A percentile compares a stretch with the other conserved stretches of the same genome.
These are phyloP conservation scores for Piedraia hortae DNA, from an alignment of 2,329 filamentous ascomycete genomes.

Conservation along the genomic window DNA sequence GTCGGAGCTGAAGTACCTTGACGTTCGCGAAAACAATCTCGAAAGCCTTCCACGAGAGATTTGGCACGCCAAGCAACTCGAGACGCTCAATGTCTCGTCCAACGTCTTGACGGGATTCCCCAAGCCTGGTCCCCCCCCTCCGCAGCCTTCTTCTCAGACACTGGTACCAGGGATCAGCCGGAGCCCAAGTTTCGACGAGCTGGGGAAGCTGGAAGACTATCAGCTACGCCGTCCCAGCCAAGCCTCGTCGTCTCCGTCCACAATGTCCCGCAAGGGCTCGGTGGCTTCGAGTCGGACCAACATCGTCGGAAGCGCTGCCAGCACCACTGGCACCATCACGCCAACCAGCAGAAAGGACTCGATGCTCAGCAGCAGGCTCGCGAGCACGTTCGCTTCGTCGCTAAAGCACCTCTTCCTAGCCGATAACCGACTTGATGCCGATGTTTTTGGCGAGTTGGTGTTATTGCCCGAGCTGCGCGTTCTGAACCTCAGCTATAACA, in stretches of 20 bases:
- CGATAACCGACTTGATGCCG: constrained; percentile 81
- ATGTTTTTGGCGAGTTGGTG: constrained; percentile 77
- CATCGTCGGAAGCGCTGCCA: constrained; percentile 39
- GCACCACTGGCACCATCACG: constrained; percentile 30
- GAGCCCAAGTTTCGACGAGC: constrained; percentile 52
- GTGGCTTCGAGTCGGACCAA: constrained; percentile 41
- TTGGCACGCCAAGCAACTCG: constrained; percentile 81
- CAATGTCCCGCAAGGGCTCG: constrained; percentile 42
- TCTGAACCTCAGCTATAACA: constrained; percentile 85
- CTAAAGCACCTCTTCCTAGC: constrained; percentile 65
- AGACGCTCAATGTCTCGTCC: constrained; percentile 82
- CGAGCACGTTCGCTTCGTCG: constrained; percentile 68
- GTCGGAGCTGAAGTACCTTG: constrained; percentile 55
- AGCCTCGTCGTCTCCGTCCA: constrained; percentile 23
- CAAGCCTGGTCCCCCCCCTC: constrained; percentile 43
- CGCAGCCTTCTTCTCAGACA: constrained; percentile 6
- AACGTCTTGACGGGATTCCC: constrained; percentile 81
- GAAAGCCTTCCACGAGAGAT: constrained; percentile 68
- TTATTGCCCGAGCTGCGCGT: constrained; percentile 60
- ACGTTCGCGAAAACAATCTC: constrained; percentile 82
- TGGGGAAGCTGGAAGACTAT: constrained; percentile 36
- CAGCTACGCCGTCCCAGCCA: constrained; percentile 55
- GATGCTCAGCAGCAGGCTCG: constrained; percentile 48
- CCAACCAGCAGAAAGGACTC: constrained; percentile 55
- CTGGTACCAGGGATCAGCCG: constrained; percentile 16